Conservation (phyloP, 306 rosid genomes). For the Astragalus membranaceus region DNA sequence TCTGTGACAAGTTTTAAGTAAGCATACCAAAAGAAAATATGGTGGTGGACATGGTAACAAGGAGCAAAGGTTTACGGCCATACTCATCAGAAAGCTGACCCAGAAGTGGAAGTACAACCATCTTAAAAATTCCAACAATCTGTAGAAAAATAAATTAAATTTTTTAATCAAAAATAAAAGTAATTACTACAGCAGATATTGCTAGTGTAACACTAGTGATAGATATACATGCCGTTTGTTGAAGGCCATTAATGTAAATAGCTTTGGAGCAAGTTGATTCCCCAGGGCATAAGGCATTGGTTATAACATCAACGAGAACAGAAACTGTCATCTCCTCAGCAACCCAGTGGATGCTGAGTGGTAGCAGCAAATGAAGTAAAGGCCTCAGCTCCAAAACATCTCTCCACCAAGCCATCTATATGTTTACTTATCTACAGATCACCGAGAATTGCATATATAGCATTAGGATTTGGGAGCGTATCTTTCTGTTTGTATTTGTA, state of each 20-base stretch:
- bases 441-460: not conserved
- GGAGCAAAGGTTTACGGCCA: slow-evolving; percentile 76
- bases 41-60: slow-evolving; percentile 52
- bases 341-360: slow-evolving; percentile 64
- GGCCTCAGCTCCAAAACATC: slow-evolving; percentile 43
- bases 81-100: slow-evolving; percentile 86
- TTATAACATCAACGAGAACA: slow-evolving; percentile 72
- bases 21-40: slow-evolving; percentile 58
- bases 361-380: slow-evolving; percentile 58
- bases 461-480: too few relatives aligned
- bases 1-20: too few relatives aligned
- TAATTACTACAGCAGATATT: too few relatives aligned
- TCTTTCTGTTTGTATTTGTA: too few relatives aligned
- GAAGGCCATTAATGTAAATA: slow-evolving; percentile 59
- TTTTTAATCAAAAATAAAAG: too few relatives aligned
- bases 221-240: slow-evolving; percentile 49
- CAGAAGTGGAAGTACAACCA: slow-evolving; percentile 69
- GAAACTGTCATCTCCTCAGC: slow-evolving; percentile 89
- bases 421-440: not conserved
- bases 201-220: too few relatives aligned
- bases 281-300: slow-evolving; percentile 50
- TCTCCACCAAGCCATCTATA: slow-evolving; percentile 24
- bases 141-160: slow-evolving; percentile 9
- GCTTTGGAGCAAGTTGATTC: slow-evolving; percentile 54
- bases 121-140: slow-evolving; percentile 74